A percentile compares a stretch with the other conserved stretches of the same genome.
Evolutionary conservation across 352 stramenopile genomes (phyloP).

Genomic region (Phytophthora capsici): DNA sequence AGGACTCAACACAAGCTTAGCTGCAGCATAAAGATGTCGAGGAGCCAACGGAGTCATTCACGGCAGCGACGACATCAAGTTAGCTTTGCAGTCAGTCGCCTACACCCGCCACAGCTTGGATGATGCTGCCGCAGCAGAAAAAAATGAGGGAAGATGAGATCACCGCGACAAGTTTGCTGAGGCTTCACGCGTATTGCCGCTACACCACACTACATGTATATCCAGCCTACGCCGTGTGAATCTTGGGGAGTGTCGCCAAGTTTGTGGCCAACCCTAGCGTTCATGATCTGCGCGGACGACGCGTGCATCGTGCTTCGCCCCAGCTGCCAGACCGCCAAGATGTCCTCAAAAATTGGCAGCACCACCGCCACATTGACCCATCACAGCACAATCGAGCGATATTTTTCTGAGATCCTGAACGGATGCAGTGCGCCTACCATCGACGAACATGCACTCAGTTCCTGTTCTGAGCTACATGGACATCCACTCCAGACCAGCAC

Average conservation of each 20-base stretch:
- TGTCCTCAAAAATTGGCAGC: constrained; percentile 19
- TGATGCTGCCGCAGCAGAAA: constrained; percentile 3
- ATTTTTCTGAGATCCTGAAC: neutral
- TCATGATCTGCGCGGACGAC: constrained; percentile 10
- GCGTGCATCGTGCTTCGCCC: neutral
- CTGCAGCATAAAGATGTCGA: constrained; percentile 17
- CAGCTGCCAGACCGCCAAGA: constrained; percentile 32
- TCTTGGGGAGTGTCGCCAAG: constrained; percentile 11
- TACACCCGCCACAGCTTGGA: neutral
- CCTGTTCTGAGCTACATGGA: neutral
- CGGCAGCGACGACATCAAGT: constrained; percentile 1
- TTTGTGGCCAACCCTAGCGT: constrained; percentile 1
- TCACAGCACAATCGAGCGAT: constrained; percentile 1
- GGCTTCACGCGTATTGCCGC: constrained; percentile 2
- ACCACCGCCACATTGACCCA: constrained; percentile 3
- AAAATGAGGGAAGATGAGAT: constrained; percentile 19
- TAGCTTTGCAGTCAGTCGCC: constrained; percentile 20
- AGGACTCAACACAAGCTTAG: constrained; percentile 20
- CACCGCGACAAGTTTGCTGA: constrained; percentile 11
- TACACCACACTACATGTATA: no score
- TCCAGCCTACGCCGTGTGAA: constrained; percentile 22
- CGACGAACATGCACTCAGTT: no score
- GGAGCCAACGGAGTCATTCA: constrained; percentile 8
- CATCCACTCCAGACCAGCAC: neutral
- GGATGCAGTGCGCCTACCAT: no score